These are phyloP conservation scores for Pseudopyricularia javanii DNA, from an alignment of 2,329 filamentous ascomycete genomes.

Conservation along the genomic window DNA sequence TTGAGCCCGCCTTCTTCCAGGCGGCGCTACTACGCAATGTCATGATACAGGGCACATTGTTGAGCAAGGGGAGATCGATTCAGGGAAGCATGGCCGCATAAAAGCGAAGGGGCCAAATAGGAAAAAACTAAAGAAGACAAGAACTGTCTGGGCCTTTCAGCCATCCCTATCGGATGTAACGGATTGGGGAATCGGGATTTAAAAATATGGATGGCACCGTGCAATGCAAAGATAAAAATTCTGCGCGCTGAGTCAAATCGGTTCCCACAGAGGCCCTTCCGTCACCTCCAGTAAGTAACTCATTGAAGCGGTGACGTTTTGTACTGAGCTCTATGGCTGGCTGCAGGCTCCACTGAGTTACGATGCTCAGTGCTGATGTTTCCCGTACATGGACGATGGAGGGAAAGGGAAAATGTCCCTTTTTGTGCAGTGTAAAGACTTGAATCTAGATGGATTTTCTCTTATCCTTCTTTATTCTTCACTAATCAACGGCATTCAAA, in stretches of 20 bases:
- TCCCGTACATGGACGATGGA: too few species aligned
- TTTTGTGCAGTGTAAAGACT: too few species aligned
- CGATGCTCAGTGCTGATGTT: neutral
- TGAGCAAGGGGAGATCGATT: neutral
- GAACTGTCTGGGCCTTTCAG: neutral
- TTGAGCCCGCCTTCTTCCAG: constrained; percentile 24
- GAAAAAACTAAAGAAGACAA: neutral
- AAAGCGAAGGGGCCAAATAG: neutral
- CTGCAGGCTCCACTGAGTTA: neutral
- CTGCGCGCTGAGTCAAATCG: neutral
- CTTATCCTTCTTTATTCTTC: too few species aligned
- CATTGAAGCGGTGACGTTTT: neutral
- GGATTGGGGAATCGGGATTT: neutral
- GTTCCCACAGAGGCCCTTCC: neutral
- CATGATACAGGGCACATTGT: constrained; percentile 1
- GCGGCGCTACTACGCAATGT: constrained; percentile 13
- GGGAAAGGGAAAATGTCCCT: too few species aligned
- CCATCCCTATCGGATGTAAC: neutral
- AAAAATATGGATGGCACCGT: neutral
- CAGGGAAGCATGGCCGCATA: neutral
- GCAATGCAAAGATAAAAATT: neutral
- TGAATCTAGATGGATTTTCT: too few species aligned
- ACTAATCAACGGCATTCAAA: too few species aligned
- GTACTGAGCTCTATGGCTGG: neutral
- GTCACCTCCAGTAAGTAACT: neutral